phyloP scores from a whole-genome alignment of 2,329 filamentous ascomycete species.

The Aspergillus oerlinghausenensis region DNA sequence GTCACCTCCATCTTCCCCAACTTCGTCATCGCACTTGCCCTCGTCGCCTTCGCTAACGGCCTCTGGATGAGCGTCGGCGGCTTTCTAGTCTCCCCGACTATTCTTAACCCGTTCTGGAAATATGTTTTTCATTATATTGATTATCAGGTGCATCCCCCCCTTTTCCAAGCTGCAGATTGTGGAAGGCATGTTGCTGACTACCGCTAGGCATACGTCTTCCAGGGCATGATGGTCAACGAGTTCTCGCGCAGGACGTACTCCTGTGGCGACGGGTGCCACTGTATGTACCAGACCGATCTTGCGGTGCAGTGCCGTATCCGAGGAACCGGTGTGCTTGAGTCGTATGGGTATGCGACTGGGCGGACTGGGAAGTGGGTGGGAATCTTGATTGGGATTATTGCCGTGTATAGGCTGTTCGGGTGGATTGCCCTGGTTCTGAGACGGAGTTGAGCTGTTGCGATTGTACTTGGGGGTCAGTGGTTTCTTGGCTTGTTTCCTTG shows the following conservation, averaged over 20 bases:
- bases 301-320: conserved; percentile 63
- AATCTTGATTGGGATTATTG: conserved; percentile 71
- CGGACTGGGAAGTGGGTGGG: conserved; percentile 66
- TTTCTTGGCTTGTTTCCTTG: neutral
- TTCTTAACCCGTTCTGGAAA: conserved; percentile 77
- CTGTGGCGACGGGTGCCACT: conserved; percentile 58
- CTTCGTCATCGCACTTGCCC: conserved; percentile 73
- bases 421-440: conserved; percentile 53
- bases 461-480: neutral
- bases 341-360: conserved; percentile 65
- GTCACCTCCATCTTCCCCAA: conserved; percentile 68
- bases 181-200: neutral
- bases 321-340: conserved; percentile 64
- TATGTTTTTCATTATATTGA: conserved; percentile 88
- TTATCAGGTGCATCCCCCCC: conserved; percentile 56
- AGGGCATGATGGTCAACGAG: conserved; percentile 92
- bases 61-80: conserved; percentile 85
- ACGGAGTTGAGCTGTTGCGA: conserved; percentile 4
- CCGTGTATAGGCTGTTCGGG: conserved; percentile 65
- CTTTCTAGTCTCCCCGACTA: conserved; percentile 68
- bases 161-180: too few relatives aligned
- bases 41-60: conserved; percentile 80
- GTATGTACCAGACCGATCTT: conserved; percentile 65
- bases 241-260: conserved; percentile 62
- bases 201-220: conserved; percentile 66